Conservation (phyloP, 495 filamentous ascomycete genomes). For the Acidiella bohemica region DNA sequence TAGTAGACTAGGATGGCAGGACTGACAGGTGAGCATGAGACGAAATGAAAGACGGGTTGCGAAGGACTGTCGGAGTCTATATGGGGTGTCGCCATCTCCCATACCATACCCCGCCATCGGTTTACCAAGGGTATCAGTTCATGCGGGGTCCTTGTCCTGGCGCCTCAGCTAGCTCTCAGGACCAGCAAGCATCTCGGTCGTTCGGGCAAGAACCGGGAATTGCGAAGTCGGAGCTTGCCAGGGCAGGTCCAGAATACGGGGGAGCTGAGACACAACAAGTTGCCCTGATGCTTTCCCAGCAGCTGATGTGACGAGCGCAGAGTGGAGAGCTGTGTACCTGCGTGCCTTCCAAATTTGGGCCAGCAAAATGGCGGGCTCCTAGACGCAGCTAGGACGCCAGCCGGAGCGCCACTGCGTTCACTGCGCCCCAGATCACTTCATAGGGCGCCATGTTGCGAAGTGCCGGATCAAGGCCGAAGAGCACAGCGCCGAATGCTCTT, state of each 20-base stretch:
- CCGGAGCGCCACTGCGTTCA: too few species aligned
- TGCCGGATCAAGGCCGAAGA: neutral
- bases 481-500: neutral
- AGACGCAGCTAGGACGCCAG: too few species aligned
- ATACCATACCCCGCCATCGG: constrained; percentile 6
- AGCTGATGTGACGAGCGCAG: too few species aligned
- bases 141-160: neutral
- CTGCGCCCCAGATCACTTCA: neutral
- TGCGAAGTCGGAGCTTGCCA: too few species aligned
- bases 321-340: too few species aligned
- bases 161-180: constrained; percentile 1
- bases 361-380: too few species aligned
- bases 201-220: neutral
- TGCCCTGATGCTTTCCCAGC: too few species aligned
- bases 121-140: neutral
- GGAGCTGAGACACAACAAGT: too few species aligned
- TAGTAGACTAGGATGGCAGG: neutral
- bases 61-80: neutral
- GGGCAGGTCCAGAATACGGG: too few species aligned
- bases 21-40: neutral
- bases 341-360: too few species aligned
- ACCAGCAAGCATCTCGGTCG: neutral
- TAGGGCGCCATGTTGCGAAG: neutral
- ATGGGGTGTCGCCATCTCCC: neutral
- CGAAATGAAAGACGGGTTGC: neutral